Evolutionary conservation across 1,284 basidiomycete genomes (phyloP), one percentile per base, ranked within the genome.

Genomic region (Serendipita sp.): DNA sequence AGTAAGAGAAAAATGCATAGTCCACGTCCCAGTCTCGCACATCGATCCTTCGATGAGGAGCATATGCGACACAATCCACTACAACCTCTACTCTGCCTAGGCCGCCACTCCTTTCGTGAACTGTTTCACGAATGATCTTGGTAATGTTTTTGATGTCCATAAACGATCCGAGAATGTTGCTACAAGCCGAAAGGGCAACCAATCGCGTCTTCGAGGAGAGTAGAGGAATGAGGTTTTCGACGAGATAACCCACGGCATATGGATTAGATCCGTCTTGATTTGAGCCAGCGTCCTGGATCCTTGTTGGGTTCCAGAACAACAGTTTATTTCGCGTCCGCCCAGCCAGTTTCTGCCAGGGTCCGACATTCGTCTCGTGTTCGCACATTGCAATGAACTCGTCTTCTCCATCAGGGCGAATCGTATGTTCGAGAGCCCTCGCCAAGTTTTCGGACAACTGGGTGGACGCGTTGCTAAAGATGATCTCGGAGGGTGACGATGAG

Each of bases 281-380:
- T 61, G 78, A 75, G 0, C 77, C 74, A 49, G 75, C 73, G n/a
- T 73, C 72, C 1, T 68, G 41, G 17, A 70, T 65, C 2, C 76
- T 75, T 3, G 74, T 75, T 1, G 82, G 76, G 3, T 74, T 72
- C 85, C 87, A 89, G 64, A 76, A 72, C 66, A 85, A 85, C 63
- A 89, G 61, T 0, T 75, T 68, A 1, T 79, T 78, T 1, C 79
- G 79, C 6, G 74, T 72, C 3, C 84, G 79, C n/a, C 75, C 73
- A 0, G 87, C 86, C 10, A 91, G 76, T 63, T 82, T 80, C 72
- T 85, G 87, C 88, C 88, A 91, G 0, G 84, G 79, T 0, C 87
- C 86, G n/a, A 73, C 78, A 67, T 91, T 91, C 0, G 88, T 87
- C 87, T 91, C 88, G 67, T 91, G 88, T 70, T 91, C 88, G 1